Evolutionary conservation across 495 filamentous ascomycete species (phyloP).

Genomic region (Clavariopsis aquatica): DNA sequence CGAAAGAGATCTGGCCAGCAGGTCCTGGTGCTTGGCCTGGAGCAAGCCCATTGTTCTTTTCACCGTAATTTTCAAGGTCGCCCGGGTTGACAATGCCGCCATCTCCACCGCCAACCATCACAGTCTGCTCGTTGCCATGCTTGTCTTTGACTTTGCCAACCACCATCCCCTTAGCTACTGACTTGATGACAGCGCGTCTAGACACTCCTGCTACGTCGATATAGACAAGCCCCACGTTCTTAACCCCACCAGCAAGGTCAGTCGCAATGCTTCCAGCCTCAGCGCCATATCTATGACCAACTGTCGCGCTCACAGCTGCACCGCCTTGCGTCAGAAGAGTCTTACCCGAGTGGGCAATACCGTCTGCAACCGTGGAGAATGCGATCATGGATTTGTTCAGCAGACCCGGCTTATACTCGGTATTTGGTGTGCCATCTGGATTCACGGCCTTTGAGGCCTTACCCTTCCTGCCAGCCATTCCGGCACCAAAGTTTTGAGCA

Average conservation of each 20-base stretch:
- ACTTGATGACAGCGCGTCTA: constrained; percentile 82
- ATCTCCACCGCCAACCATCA: constrained; percentile 80
- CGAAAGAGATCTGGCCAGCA: constrained; percentile 39
- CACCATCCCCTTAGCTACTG: constrained; percentile 97
- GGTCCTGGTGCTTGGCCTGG: constrained; percentile 23
- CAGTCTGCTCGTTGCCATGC: constrained; percentile 62
- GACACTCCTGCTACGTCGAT: constrained; percentile 94
- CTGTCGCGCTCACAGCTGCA: constrained; percentile 74
- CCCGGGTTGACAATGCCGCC: constrained; percentile 54
- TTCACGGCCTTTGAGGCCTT: constrained; percentile 59
- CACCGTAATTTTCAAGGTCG: constrained; percentile 31
- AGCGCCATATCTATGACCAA: constrained; percentile 78
- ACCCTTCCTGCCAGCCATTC: constrained; percentile 63
- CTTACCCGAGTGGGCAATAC: constrained; percentile 79
- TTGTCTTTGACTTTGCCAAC: constrained; percentile 70
- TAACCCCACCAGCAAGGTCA: constrained; percentile 78
- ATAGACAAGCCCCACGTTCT: constrained; percentile 97
- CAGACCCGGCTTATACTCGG: constrained; percentile 80
- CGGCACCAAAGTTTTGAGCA: constrained; percentile 86
- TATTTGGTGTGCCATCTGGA: constrained; percentile 62
- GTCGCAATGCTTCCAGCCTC: constrained; percentile 77
- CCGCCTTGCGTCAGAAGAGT: constrained; percentile 72
- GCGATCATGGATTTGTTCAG: constrained; percentile 95
- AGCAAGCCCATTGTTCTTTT: constrained; percentile 28
- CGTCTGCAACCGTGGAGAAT: constrained; percentile 92